Evolutionary conservation across 495 filamentous ascomycete species (phyloP).

Genomic region (Talaromyces proteolyticus): DNA sequence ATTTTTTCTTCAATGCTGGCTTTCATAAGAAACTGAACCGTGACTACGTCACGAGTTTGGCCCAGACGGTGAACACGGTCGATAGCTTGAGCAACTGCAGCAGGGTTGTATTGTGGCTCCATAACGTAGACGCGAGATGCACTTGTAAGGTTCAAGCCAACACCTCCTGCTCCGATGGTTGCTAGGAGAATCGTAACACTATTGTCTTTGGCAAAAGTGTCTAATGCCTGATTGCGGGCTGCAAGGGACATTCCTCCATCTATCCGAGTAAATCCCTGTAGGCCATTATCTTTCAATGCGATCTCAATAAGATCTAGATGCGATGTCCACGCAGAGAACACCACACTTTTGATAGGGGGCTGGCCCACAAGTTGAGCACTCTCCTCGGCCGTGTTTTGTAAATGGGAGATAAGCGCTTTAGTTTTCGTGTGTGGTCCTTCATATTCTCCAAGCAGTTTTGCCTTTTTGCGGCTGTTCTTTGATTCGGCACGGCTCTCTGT

Average conservation of each 20-base stretch:
- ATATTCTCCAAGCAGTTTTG: slow-evolving; percentile 63
- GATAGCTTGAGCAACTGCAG: slow-evolving; percentile 87
- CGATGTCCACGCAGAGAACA: slow-evolving; percentile 91
- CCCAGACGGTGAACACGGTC: slow-evolving; percentile 93
- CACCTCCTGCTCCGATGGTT: slow-evolving; percentile 86
- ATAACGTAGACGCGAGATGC: slow-evolving; percentile 89
- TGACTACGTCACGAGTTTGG: slow-evolving; percentile 77
- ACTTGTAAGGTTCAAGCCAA: slow-evolving; percentile 85
- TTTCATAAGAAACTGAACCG: slow-evolving; percentile 80
- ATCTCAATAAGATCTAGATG: slow-evolving; percentile 91
- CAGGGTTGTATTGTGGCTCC: slow-evolving; percentile 97
- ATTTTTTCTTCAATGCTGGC: slow-evolving; percentile 93
- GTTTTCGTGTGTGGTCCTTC: slow-evolving; percentile 88
- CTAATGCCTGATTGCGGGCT: slow-evolving; percentile 64
- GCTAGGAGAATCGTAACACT: slow-evolving; percentile 75
- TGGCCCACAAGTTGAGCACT: slow-evolving; percentile 49
- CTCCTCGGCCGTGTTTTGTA: slow-evolving; percentile 53
- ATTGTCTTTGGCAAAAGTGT: slow-evolving; percentile 67
- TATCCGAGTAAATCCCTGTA: slow-evolving; percentile 65
- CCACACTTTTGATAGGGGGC: slow-evolving; percentile 76
- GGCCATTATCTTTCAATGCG: slow-evolving; percentile 61
- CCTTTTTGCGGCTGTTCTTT: slow-evolving; percentile 46
- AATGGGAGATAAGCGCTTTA: slow-evolving; percentile 62
- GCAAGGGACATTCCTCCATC: slow-evolving; percentile 80
- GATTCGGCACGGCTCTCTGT: slow-evolving; percentile 44